These are phyloP conservation scores for Citropsis articulata DNA, from an alignment of 345 rosid species.

Conservation along the genomic window DNA sequence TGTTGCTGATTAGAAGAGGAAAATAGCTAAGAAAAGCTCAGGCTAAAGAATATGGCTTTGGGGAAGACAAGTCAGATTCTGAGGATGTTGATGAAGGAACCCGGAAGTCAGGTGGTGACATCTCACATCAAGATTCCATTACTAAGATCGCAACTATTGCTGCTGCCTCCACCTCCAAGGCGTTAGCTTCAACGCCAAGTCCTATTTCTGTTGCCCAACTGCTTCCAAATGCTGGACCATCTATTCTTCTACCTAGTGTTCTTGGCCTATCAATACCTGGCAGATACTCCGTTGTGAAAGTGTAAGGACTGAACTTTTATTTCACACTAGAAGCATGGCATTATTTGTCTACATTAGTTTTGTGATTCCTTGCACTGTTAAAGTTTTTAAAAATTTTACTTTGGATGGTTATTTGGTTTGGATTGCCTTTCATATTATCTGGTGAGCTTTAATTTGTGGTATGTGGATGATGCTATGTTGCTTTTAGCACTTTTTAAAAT, in stretches of 20 bases:
- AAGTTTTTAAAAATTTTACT: background rate
- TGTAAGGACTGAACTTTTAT: conserved; percentile 38
- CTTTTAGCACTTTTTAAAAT: background rate
- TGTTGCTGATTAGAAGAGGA: conserved; percentile 82
- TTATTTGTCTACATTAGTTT: background rate
- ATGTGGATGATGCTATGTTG: background rate
- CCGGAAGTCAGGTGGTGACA: conserved; percentile 83
- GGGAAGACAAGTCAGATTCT: conserved; percentile 95
- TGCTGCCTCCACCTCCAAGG: conserved; percentile 50
- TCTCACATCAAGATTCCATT: conserved; percentile 74
- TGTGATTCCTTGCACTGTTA: background rate
- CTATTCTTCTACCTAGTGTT: conserved; percentile 40
- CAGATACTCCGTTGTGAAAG: conserved; percentile 79
- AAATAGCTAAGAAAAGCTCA: conserved; percentile 94
- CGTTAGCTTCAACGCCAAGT: conserved; percentile 28
- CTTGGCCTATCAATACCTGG: conserved; percentile 41
- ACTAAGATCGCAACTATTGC: conserved; percentile 71
- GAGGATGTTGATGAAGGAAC: conserved; percentile 94
- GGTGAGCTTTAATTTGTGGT: background rate
- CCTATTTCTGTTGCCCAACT: conserved; percentile 36
- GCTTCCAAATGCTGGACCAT: conserved; percentile 43
- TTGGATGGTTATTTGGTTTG: background rate
- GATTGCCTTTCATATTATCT: background rate
- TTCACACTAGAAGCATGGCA: background rate
- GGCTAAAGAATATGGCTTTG: conserved; percentile 93